Conservation (phyloP, 768 basidiomycete genomes). For the Sarcodon sp. region DNA sequence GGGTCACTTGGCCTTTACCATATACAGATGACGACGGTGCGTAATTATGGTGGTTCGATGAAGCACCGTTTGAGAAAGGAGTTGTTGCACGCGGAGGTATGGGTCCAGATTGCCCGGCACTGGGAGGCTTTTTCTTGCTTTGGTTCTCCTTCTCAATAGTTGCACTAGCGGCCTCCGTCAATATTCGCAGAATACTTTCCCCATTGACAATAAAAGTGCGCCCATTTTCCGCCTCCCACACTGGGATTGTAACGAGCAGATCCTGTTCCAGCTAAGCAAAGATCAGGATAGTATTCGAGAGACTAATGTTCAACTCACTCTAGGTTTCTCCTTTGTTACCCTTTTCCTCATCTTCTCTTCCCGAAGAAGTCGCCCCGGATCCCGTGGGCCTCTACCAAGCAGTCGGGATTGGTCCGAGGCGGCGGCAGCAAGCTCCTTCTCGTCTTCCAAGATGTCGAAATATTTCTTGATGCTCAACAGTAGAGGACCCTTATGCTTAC, state of each 20-base stretch:
- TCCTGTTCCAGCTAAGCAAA: slow-evolving; percentile 73
- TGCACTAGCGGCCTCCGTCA: slow-evolving; percentile 55
- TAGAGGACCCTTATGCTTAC: slow-evolving; percentile 64
- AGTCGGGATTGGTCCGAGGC: slow-evolving; percentile 75
- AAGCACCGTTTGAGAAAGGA: slow-evolving; percentile 14
- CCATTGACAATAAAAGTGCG: slow-evolving; percentile 79
- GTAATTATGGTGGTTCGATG: slow-evolving; percentile 19
- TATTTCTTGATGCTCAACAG: slow-evolving; percentile 75
- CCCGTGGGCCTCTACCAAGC: slow-evolving; percentile 67
- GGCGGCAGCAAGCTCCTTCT: slow-evolving; percentile 74
- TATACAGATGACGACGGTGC: slow-evolving; percentile 15
- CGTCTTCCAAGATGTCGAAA: slow-evolving; percentile 82
- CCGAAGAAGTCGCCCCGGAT: slow-evolving; percentile 75
- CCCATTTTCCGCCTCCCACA: slow-evolving; percentile 73
- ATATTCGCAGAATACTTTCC: slow-evolving; percentile 62
- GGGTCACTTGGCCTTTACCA: slow-evolving; percentile 36
- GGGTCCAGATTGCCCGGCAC: slow-evolving; percentile 30
- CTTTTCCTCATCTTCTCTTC: slow-evolving; percentile 98
- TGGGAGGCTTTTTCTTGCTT: slow-evolving; percentile 10
- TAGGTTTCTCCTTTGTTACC: slow-evolving; percentile 84
- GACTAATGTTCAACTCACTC: slow-evolving; percentile 35
- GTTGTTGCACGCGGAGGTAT: slow-evolving; percentile 53
- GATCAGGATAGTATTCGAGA: neutral
- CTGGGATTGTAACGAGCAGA: slow-evolving; percentile 60
- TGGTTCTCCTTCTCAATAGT: slow-evolving; percentile 72